phyloP scores from a whole-genome alignment of 1,284 basidiomycete species.

The Pascua sp. region DNA sequence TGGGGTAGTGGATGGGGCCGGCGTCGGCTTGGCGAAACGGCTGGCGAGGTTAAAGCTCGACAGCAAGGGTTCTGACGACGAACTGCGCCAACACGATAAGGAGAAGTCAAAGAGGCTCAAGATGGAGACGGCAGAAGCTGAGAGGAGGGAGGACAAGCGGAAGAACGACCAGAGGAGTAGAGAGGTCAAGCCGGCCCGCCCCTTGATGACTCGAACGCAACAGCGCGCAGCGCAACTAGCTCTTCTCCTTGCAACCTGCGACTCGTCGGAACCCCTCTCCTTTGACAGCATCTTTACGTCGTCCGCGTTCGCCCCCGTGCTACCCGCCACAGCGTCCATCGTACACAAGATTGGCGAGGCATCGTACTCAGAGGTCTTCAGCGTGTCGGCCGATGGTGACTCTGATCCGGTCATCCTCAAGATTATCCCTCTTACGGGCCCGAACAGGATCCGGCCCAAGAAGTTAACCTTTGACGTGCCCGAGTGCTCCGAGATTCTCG shows the following conservation, averaged over 20 bases:
- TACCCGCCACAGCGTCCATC: neutral
- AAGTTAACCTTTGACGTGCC: constrained; percentile 4
- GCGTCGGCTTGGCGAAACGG: too few relatives aligned
- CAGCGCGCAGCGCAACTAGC: neutral
- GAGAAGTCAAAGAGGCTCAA: too few relatives aligned
- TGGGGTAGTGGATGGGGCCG: too few relatives aligned
- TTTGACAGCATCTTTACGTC: constrained; percentile 13
- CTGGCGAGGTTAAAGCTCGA: too few relatives aligned
- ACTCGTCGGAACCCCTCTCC: neutral
- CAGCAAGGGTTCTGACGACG: too few relatives aligned
- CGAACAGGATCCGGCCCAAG: neutral
- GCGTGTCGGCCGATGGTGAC: constrained; percentile 57
- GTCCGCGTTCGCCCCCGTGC: constrained; percentile 2
- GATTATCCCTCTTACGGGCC: constrained; percentile 25
- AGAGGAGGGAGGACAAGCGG: too few relatives aligned
- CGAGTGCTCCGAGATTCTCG: constrained; percentile 66
- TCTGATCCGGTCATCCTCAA: constrained; percentile 29
- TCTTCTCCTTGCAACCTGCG: neutral
- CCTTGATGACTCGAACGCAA: neutral
- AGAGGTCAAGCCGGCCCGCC: too few relatives aligned
- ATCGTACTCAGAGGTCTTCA: constrained; percentile 95
- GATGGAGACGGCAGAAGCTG: too few relatives aligned
- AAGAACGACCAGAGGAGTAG: too few relatives aligned
- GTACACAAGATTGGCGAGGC: constrained; percentile 90
- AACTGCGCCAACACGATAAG: too few relatives aligned